Percentiles rank a stretch among this genome's conserved stretches.
Conservation (phyloP, 306 rosid genomes). For the Cicer bijugum region DNA sequence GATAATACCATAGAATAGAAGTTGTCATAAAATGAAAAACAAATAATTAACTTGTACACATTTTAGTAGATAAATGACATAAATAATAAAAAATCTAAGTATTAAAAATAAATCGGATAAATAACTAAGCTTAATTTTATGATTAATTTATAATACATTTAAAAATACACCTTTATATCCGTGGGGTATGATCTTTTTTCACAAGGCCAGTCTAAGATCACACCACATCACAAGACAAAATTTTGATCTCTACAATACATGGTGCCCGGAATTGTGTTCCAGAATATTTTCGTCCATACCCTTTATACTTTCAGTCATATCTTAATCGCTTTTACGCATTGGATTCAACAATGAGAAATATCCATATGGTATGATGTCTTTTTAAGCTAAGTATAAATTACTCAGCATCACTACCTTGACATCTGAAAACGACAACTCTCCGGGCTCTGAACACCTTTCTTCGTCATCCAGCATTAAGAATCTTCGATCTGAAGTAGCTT, state of each 20-base stretch:
- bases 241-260: conserved; percentile 20
- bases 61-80: too few species aligned
- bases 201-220: background rate
- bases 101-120: too few species aligned
- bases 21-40: too few species aligned
- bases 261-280: conserved; percentile 27
- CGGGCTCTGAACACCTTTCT: conserved; percentile 9
- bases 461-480: conserved; percentile 53
- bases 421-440: conserved; percentile 27
- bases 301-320: conserved; percentile 21
- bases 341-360: conserved; percentile 17
- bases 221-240: conserved; percentile 13
- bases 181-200: background rate
- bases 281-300: conserved; percentile 31
- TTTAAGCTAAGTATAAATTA: conserved; percentile 39
- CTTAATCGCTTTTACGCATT: conserved; percentile 27
- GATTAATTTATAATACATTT: background rate
- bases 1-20: too few species aligned
- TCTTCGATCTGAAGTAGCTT: conserved; percentile 65
- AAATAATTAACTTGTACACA: too few species aligned
- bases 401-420: conserved; percentile 22
- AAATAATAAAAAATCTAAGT: too few species aligned
- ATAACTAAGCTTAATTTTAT: too few species aligned
- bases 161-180: background rate
- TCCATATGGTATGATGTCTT: background rate